These are phyloP conservation scores for Papiliotrema nemorosa DNA, from an alignment of 1,284 basidiomycete genomes.

Conservation along the genomic window DNA sequence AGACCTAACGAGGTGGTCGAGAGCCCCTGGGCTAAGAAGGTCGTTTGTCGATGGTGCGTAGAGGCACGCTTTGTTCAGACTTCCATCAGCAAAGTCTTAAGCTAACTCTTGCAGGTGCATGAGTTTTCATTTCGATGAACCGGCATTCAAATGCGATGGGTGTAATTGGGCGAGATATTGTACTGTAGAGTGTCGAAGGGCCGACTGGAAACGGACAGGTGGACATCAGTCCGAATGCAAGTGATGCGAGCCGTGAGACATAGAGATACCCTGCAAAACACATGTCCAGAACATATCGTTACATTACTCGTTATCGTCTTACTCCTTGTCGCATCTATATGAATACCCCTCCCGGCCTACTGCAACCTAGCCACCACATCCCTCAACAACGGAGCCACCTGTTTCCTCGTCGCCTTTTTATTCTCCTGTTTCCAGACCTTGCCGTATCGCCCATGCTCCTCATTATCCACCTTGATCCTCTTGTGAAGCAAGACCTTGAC, in stretches of 20 bases:
- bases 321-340: no score
- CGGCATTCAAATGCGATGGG: slow-evolving; percentile 18
- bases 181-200: slow-evolving; percentile 41
- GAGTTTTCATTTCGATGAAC: slow-evolving; percentile 24
- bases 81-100: background rate
- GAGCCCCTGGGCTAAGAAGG: slow-evolving; percentile 33
- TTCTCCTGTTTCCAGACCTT: slow-evolving; percentile 74
- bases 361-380: slow-evolving; percentile 27
- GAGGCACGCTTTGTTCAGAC: background rate
- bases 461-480: slow-evolving; percentile 19
- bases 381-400: slow-evolving; percentile 67
- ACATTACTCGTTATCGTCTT: no score
- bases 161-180: slow-evolving; percentile 47
- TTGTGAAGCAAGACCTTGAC: slow-evolving; percentile 12
- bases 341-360: background rate
- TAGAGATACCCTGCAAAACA: background rate
- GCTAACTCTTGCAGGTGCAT: slow-evolving; percentile 29
- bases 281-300: no score
- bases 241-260: background rate
- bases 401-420: slow-evolving; percentile 69
- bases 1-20: slow-evolving; percentile 14
- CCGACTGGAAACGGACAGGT: slow-evolving; percentile 34
- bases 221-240: slow-evolving; percentile 41
- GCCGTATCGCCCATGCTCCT: slow-evolving; percentile 34
- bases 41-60: slow-evolving; percentile 39